Base-by-base conservation (phyloP, 176 grass and related monocot species). In the Musa troglodytarum region DNA sequence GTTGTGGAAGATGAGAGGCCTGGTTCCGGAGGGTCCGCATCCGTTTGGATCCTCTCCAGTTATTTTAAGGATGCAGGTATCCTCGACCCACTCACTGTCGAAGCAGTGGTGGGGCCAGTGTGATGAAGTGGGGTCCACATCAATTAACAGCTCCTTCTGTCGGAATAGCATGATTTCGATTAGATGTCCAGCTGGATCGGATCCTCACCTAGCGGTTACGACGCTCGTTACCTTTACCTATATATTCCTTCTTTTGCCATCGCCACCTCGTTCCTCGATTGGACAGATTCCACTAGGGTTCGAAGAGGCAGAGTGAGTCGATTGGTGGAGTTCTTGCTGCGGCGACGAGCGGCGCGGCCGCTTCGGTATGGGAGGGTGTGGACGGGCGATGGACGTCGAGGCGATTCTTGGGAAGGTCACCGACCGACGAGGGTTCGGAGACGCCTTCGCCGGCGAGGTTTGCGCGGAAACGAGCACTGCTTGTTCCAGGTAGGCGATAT, bases 401-500 rank as follows among this genome's bases (percentile, higher is more conserved):
- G 72, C 85, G 10, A 92, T 84, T 76, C 81, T 90, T 25, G 92
- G 92, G 74, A 79, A 92, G 68, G 92, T 86, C 17, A 58, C 82
- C 10, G 89, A 89, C 56, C 83, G 89, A 73, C 89, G 89, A 80
- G 82, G 87, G 51, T 81, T 92, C 63, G 79, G 92, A 28, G 81
- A 92, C 52, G 83, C 81, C 0, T 96, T 96, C 81, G 87, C 87
- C 76, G 81, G 84, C 67, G 87, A 88, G 57, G 34, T 49, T 89
- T 87, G 86, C 82, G 83, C 53, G 81, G 22, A 52, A 92, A 92
- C 29, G 92, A 92, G 55, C 89, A 96, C 83, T 96, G 89, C 81
- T 82, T 96, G 82, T 92, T 96, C 69, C 89, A 89, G 86, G 91
- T 89, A 43, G 3, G 34, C 56, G 75, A 9, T 2, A 61, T 25